Conservation (phyloP, 768 basidiomycete species). For the Pleurotus giganteus region DNA sequence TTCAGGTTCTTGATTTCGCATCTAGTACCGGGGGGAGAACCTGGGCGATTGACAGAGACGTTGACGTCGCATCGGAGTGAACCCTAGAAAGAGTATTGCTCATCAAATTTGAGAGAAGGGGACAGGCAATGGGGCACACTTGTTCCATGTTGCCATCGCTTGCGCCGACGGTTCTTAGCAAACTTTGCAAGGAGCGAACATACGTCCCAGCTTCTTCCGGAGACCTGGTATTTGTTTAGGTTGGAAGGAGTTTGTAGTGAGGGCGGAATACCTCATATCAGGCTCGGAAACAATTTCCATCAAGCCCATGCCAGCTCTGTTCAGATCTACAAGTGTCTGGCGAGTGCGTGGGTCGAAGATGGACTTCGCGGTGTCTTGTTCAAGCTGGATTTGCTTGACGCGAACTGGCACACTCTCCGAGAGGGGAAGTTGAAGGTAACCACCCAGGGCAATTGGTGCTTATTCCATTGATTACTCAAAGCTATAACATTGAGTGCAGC, state of each 20-base stretch:
- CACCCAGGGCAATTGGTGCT: slow-evolving; percentile 81
- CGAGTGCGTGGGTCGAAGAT: slow-evolving; percentile 50
- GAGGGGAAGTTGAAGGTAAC: slow-evolving; percentile 48
- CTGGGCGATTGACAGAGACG: slow-evolving; percentile 77
- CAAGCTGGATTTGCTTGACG: slow-evolving; percentile 92
- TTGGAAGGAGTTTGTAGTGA: neutral
- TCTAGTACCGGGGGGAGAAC: slow-evolving; percentile 68
- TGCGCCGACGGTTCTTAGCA: slow-evolving; percentile 80
- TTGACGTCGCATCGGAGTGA: slow-evolving; percentile 96
- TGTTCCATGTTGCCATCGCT: slow-evolving; percentile 98
- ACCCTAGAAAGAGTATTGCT: slow-evolving; percentile 51
- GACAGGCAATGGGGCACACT: slow-evolving; percentile 45
- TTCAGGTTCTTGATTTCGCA: slow-evolving; percentile 98
- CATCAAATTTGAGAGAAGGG: neutral
- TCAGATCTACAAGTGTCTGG: slow-evolving; percentile 75
- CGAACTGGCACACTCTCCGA: slow-evolving; percentile 50
- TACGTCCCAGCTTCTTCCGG: slow-evolving; percentile 91
- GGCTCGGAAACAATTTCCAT: slow-evolving; percentile 97
- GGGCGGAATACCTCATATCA: slow-evolving; percentile 64
- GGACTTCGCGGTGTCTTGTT: slow-evolving; percentile 96
- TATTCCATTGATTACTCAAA: slow-evolving; percentile 6
- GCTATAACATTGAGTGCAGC: slow-evolving; percentile 10
- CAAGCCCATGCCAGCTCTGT: slow-evolving; percentile 84
- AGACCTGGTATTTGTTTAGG: slow-evolving; percentile 42
- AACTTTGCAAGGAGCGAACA: slow-evolving; percentile 75